Conservation (phyloP, 176 grass and related monocot species). For the Ananas comosus region DNA sequence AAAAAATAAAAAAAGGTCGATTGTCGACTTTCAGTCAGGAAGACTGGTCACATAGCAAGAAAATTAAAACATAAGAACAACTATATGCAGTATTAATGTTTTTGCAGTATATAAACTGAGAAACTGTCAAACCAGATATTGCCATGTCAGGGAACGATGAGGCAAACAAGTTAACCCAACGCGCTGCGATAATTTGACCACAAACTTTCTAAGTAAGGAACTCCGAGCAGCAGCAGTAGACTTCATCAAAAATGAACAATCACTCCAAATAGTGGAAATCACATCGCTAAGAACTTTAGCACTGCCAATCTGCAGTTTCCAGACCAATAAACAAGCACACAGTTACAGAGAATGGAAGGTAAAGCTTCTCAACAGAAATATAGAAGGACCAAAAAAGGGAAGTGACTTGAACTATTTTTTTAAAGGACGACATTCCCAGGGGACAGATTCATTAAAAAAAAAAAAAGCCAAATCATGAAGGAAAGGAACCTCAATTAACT, state of each 20-base stretch:
- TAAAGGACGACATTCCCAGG: neutral
- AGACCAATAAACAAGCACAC: constrained; percentile 13
- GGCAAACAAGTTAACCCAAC: constrained; percentile 69
- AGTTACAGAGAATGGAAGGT: neutral
- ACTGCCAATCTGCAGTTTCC: constrained; percentile 59
- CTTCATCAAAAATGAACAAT: constrained; percentile 77
- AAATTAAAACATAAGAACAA: neutral
- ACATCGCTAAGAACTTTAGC: constrained; percentile 45
- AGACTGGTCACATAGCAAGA: neutral
- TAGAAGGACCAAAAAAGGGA: neutral
- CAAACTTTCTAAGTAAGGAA: constrained; percentile 81
- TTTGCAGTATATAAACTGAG: neutral
- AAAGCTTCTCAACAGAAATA: neutral
- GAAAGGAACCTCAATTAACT: neutral
- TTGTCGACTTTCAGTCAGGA: neutral
- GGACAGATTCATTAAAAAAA: neutral
- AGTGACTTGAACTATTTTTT: neutral
- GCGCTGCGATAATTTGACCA: constrained; percentile 81
- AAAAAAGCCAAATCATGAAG: neutral
- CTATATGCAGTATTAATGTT: neutral
- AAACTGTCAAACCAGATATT: constrained; percentile 49
- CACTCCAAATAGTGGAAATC: constrained; percentile 54
- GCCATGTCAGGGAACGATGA: constrained; percentile 62
- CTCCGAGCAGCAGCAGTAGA: constrained; percentile 58
- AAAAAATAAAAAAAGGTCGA: neutral